Base-by-base conservation (phyloP, 2,329 filamentous ascomycete species). In the Sarocladium strictum region DNA sequence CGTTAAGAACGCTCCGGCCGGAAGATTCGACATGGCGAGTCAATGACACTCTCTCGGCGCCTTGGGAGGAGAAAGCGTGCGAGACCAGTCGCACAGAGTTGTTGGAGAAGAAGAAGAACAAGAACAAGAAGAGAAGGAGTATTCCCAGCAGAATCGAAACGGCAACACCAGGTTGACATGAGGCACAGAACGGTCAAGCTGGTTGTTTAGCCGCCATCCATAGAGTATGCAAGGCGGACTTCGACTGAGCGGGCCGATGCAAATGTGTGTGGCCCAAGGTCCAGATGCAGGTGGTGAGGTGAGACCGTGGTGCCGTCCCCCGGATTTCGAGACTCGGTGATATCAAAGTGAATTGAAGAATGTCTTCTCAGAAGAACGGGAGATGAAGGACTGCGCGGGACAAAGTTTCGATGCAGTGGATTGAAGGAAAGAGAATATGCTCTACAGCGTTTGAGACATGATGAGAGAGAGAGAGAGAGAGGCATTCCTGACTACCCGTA, bases 1-100 rank as follows among this genome's bases (percentile, higher is more conserved):
- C 54, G 77, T 81, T 56, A 78, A 72, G 57, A 76, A 75, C 57
- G 74, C 73, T 63, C 76, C 74, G 62, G 67, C 65, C 59, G 70
- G 72, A 64, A 78, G 71, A 63, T 66, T 70, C 54, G 69, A 64
- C 63, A 65, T 65, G 53, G 55, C 60, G 54, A 59, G 47, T 41
- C 57, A 50, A 55, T 57, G 59, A 59, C 61, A 54, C 58, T 64
- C 63, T 74, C 75, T 33, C 26, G 29, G 19, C n/a, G 47, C 47
- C 47, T 21, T 51, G 26, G 3, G 17, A 33, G 12, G 17, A 33
- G 50, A 26, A 53, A 21, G n/a, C 14, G 32, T 53, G 50, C 50
- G 74, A 77, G 66, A 68, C 72, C 73, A 75, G 74, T 72, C 71
- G 72, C 72, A 59, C 54, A 58, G 57, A 26, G 54, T 37, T 35